Base-by-base conservation (phyloP, 148 eudicot species). In the Rhododendron mucronatum region DNA sequence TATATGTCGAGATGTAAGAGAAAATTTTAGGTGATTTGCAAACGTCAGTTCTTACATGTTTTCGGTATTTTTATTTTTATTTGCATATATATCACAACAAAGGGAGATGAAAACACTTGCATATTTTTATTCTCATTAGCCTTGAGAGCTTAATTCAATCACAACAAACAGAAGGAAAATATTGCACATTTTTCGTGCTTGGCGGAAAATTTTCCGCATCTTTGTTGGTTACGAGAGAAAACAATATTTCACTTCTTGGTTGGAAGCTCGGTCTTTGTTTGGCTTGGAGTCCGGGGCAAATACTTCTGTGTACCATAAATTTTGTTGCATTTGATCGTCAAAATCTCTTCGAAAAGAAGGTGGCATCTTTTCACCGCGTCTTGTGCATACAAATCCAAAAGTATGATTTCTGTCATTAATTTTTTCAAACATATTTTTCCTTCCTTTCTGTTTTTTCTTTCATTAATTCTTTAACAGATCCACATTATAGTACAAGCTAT, bases 311-410 rank as follows among this genome's bases (percentile, higher is more conserved):
- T 16, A 4, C 12, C 15, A 39, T 13, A 1, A 7, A 21, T 50
- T 41, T 16, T 11, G 20, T 45, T 51, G 28, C 47, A 39, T 16
- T 65, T 20, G 85, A 65, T 81, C 18, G 0, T 65, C 12, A 47
- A 28, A 83, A 44, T 37, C 61, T 28, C 61, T 71, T 83, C n/a
- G 4, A 83, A 69, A 28, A 69, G 78, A 4, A 14, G 78, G 41
- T 30, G 33, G 26, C 85, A 83, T 83, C 61, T 83, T 83, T 69
- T 44, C 78, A 83, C 78, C 63, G 4, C 16, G 12, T 83, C 78
- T 78, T 83, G 78, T 35, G 35, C 26, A 55, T 69, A 63, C 5
- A 69, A 26, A 69, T 51, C 48, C 37, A 14, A 2, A 39, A 61
- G 12, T n/a, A 50, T 10, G 45, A 33, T 18, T 77, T 21, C 73